Evolutionary conservation across 1,139 yeast genomes (phyloP), one percentile per base, ranked within the genome.

Genomic region (Suhomyces bokatorum): DNA sequence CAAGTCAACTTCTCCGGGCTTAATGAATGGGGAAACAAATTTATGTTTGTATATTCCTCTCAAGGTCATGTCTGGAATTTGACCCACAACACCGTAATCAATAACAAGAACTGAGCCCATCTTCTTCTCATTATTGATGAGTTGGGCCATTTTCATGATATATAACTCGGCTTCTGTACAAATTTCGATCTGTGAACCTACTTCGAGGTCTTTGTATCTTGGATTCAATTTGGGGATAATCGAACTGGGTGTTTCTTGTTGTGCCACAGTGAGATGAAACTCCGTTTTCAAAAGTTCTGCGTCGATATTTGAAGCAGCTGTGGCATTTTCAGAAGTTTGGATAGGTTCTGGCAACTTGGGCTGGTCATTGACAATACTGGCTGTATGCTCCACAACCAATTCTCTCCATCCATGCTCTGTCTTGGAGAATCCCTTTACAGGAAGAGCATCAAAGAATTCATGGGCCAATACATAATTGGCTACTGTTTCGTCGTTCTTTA

Each of bases 381-480:
- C 62, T 0, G 75, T 61, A 46, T 73, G 76, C 46, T 74, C 95
- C 26, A 88, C 95, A 37, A 86, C 59, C 35, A 80, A 72, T 59
- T 88, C 96, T 53, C 93, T 70, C 96, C 96, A 88, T 0, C 89
- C 88, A 14, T 77, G 62, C 28, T 70, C 66, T 0, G 87, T 80
- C 52, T 77, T 77, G 44, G 78, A 75, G 58, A 86, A 88, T 50
- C 84, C 77, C 52, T 85, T 83, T 22, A 88, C 83, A 0, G 96
- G 96, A 47, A 88, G 70, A 0, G 96, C 96, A 65, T 88, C 96
- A 59, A 85, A 88, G 57, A 88, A 88, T 60, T 88, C 96, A 60
- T 88, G 96, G 0, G 95, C 95, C 43, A 88, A 60, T 8, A 87
- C 71, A 58, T 79, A 87, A 49, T 87, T 85, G 32, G 88, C 78